Percentiles rank a stretch among this genome's conserved stretches.
phyloP scores from a whole-genome alignment of 768 basidiomycete species.

The Porphyrellus cyaneotinctus region DNA sequence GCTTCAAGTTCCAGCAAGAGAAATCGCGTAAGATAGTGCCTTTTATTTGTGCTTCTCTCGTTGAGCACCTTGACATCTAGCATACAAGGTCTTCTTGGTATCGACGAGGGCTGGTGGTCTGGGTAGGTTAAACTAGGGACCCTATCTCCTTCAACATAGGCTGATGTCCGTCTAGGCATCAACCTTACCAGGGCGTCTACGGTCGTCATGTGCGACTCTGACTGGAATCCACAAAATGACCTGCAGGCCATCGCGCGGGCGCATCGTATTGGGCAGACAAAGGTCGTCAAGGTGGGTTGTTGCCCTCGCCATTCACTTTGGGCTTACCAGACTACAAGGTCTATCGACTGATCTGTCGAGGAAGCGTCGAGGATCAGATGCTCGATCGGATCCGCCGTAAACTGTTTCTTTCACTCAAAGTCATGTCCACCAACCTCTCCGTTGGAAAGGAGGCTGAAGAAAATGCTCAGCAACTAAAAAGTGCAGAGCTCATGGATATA shows the following conservation, averaged over 20 bases:
- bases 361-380: constrained; percentile 75
- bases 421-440: constrained; percentile 45
- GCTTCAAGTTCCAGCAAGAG: constrained; percentile 52
- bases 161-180: constrained; percentile 48
- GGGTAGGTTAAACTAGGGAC: constrained; percentile 35
- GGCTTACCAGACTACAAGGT: constrained; percentile 38
- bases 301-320: not conserved
- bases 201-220: constrained; percentile 75
- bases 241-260: constrained; percentile 83
- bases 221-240: constrained; percentile 75
- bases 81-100: constrained; percentile 64
- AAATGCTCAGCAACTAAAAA: constrained; percentile 32
- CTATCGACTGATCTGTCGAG: constrained; percentile 63
- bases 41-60: not conserved
- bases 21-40: constrained; percentile 42
- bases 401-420: constrained; percentile 60
- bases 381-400: constrained; percentile 68
- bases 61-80: constrained; percentile 26
- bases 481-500: constrained; percentile 50
- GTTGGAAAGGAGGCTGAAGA: constrained; percentile 22
- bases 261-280: constrained; percentile 76
- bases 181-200: constrained; percentile 80
- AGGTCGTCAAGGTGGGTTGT: constrained; percentile 52
- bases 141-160: not conserved
- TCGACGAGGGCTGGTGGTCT: constrained; percentile 72